Percentiles rank a stretch among this genome's conserved stretches.
Evolutionary conservation across 169 alveolate genomes (phyloP).

Genomic region (Eimeria falciformis): DNA sequence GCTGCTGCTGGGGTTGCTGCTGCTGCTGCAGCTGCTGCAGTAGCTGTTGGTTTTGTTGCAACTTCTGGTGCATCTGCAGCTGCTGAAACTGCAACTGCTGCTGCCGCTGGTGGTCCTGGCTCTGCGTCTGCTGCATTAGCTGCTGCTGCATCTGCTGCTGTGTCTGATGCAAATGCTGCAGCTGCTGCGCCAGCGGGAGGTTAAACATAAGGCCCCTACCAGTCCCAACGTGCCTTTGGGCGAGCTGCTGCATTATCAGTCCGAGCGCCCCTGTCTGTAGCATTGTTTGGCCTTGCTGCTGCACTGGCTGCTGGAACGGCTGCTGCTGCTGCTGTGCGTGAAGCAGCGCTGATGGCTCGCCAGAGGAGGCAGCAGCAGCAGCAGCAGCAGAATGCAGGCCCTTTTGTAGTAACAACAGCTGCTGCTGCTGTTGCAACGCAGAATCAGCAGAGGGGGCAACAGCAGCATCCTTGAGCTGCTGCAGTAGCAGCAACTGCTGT

Average conservation of each 20-base stretch:
- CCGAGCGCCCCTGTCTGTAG: slow-evolving; percentile 58
- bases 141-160: slow-evolving; percentile 67
- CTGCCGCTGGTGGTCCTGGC: slow-evolving; percentile 31
- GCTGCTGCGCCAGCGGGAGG: slow-evolving; percentile 60
- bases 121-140: slow-evolving; percentile 30
- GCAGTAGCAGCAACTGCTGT: slow-evolving; percentile 57
- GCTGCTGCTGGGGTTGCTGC: slow-evolving; percentile 53
- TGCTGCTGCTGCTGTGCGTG: slow-evolving; percentile 43
- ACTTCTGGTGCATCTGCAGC: slow-evolving; percentile 38
- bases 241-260: slow-evolving; percentile 64
- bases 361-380: slow-evolving; percentile 45
- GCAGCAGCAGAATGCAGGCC: slow-evolving; percentile 39
- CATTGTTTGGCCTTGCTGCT: slow-evolving; percentile 39
- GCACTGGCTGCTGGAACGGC: slow-evolving; percentile 35
- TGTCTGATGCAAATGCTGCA: slow-evolving; percentile 55
- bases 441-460: slow-evolving; percentile 41
- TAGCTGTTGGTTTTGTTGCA: slow-evolving; percentile 50
- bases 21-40: no score
- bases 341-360: slow-evolving; percentile 6
- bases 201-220: slow-evolving; percentile 48
- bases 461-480: slow-evolving; percentile 64
- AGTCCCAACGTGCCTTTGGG: slow-evolving; percentile 26
- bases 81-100: slow-evolving; percentile 54
- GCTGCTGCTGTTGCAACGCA: slow-evolving; percentile 58
- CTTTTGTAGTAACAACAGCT: slow-evolving; percentile 17